phyloP scores from a whole-genome alignment of 768 basidiomycete genomes.

The Lepiota venenata region DNA sequence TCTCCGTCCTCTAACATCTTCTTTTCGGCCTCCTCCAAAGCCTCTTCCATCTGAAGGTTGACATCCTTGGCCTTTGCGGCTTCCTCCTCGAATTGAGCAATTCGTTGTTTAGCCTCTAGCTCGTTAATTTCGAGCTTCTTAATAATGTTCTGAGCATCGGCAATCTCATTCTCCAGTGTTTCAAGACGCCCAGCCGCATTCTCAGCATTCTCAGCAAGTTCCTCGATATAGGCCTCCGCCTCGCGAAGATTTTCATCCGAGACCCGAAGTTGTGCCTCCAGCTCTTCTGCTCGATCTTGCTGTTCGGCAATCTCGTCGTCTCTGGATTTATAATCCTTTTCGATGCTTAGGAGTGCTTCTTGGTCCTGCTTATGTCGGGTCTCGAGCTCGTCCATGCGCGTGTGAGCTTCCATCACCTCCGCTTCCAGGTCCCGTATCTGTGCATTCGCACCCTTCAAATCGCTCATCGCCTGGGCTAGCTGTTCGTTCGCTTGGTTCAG shows the following conservation, averaged over 20 bases:
- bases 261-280: constrained; percentile 33
- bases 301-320: constrained; percentile 35
- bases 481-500: constrained; percentile 64
- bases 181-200: constrained; percentile 51
- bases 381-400: constrained; percentile 52
- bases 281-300: constrained; percentile 21
- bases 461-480: constrained; percentile 49
- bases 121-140: constrained; percentile 31
- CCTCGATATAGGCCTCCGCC: constrained; percentile 49
- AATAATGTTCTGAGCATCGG: constrained; percentile 32
- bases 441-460: constrained; percentile 55
- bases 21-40: constrained; percentile 69
- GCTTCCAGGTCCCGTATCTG: constrained; percentile 63
- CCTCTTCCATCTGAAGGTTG: constrained; percentile 68
- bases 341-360: constrained; percentile 37
- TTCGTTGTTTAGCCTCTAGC: constrained; percentile 39
- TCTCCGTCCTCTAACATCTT: constrained; percentile 66
- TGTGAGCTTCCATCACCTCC: constrained; percentile 50
- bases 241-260: constrained; percentile 44
- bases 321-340: constrained; percentile 36
- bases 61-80: constrained; percentile 50
- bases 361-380: constrained; percentile 54
- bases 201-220: constrained; percentile 60
- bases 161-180: constrained; percentile 53
- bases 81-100: constrained; percentile 51